phyloP scores from a whole-genome alignment of 805 yeast species.

The Suhomyces tanzawaensis region DNA sequence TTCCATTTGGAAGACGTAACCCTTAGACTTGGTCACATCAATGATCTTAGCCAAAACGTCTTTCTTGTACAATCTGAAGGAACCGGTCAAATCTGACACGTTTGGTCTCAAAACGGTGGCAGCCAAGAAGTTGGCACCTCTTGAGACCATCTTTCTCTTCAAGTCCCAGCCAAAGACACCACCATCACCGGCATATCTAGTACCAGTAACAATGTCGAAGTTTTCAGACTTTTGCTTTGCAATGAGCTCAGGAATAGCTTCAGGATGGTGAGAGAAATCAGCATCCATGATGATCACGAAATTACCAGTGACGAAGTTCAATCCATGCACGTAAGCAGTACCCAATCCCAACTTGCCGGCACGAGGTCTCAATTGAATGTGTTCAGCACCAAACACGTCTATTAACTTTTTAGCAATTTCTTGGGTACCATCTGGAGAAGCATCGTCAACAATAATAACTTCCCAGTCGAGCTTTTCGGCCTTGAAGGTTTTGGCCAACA shows the following conservation, averaged over 20 bases:
- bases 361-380: constrained; percentile 64
- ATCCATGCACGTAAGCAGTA: constrained; percentile 78
- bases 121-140: constrained; percentile 81
- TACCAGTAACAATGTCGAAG: constrained; percentile 55
- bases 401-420: constrained; percentile 63
- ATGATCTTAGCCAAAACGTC: constrained; percentile 64
- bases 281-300: constrained; percentile 83
- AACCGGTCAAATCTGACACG: constrained; percentile 74
- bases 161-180: constrained; percentile 86
- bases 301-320: constrained; percentile 67
- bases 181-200: constrained; percentile 77
- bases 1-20: constrained; percentile 85
- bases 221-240: constrained; percentile 53
- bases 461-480: constrained; percentile 67
- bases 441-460: constrained; percentile 73
- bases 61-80: constrained; percentile 72
- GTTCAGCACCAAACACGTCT: constrained; percentile 55
- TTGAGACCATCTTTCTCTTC: constrained; percentile 70
- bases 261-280: constrained; percentile 79
- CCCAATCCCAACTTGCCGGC: constrained; percentile 78
- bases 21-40: constrained; percentile 66
- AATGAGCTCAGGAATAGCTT: constrained; percentile 74
- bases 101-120: constrained; percentile 67
- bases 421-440: constrained; percentile 81
- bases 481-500: constrained; percentile 64